These are phyloP conservation scores for Furcasterigmium sp. DNA, from an alignment of 2,329 filamentous ascomycete species.

Conservation along the genomic window DNA sequence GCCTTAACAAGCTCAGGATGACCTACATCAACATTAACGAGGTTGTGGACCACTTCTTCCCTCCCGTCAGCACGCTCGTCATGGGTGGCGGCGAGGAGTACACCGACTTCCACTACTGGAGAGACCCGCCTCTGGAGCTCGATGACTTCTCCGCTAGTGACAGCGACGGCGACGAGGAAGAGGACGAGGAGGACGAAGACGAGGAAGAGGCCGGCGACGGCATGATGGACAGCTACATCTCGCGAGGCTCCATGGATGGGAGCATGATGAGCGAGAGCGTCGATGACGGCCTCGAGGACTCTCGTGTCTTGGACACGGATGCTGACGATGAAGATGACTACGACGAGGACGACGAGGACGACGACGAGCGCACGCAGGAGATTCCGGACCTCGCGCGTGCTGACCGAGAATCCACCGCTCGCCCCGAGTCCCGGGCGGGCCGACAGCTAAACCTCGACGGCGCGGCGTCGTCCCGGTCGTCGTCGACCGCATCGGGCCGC, in stretches of 20 bases:
- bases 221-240: constrained; percentile 52
- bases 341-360: constrained; percentile 27
- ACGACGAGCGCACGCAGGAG: constrained; percentile 16
- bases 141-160: constrained; percentile 88
- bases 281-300: constrained; percentile 35
- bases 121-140: constrained; percentile 75
- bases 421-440: background rate
- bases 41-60: constrained; percentile 97
- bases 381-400: constrained; percentile 5
- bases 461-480: background rate
- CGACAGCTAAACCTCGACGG: background rate
- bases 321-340: constrained; percentile 26
- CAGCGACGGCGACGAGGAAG: constrained; percentile 46
- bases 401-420: constrained; percentile 9
- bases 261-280: constrained; percentile 38
- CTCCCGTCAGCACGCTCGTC: constrained; percentile 80
- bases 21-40: constrained; percentile 97
- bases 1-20: constrained; percentile 90
- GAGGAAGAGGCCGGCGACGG: constrained; percentile 38
- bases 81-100: constrained; percentile 89
- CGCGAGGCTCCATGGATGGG: constrained; percentile 41
- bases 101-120: constrained; percentile 97
- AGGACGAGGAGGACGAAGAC: constrained; percentile 48
- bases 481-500: background rate
- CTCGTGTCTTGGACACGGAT: constrained; percentile 28